These are phyloP conservation scores for Anisodus tanguticus DNA, from an alignment of 257 asterid genomes.

Conservation along the genomic window DNA sequence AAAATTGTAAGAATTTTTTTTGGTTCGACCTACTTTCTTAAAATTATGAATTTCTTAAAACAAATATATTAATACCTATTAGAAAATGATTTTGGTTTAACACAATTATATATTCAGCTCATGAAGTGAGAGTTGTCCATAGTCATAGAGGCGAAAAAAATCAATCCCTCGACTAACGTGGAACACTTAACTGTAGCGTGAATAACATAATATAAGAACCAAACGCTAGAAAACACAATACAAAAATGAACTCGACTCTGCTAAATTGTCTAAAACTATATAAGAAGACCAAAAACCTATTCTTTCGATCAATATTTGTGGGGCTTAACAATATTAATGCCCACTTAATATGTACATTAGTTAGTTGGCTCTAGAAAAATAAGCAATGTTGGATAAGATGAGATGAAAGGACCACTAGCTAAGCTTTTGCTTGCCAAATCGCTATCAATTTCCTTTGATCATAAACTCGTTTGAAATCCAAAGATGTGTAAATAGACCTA, in stretches of 20 bases:
- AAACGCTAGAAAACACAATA: neutral
- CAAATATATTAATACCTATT: too few species aligned
- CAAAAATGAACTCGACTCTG: neutral
- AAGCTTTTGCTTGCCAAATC: constrained; percentile 17
- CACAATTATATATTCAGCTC: too few species aligned
- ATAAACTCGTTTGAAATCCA: constrained; percentile 2
- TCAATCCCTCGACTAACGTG: neutral
- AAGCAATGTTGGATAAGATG: neutral
- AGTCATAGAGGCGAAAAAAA: neutral
- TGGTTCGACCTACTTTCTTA: too few species aligned
- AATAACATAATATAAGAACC: neutral
- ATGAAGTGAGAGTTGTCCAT: too few species aligned
- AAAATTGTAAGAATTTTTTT: too few species aligned
- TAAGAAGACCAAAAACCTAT: too few species aligned
- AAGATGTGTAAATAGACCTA: constrained; percentile 7
- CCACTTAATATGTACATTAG: neutral
- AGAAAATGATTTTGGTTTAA: too few species aligned
- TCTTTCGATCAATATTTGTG: neutral
- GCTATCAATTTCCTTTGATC: neutral
- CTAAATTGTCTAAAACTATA: neutral
- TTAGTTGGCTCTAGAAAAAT: neutral
- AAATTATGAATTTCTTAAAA: too few species aligned
- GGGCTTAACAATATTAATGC: neutral
- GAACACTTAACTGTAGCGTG: neutral
- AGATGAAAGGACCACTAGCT: constrained; percentile 11